A percentile compares a stretch with the other conserved stretches of the same genome.
Evolutionary conservation across 139 green algal species (phyloP).

Genomic region (Tetraselmis striata): DNA sequence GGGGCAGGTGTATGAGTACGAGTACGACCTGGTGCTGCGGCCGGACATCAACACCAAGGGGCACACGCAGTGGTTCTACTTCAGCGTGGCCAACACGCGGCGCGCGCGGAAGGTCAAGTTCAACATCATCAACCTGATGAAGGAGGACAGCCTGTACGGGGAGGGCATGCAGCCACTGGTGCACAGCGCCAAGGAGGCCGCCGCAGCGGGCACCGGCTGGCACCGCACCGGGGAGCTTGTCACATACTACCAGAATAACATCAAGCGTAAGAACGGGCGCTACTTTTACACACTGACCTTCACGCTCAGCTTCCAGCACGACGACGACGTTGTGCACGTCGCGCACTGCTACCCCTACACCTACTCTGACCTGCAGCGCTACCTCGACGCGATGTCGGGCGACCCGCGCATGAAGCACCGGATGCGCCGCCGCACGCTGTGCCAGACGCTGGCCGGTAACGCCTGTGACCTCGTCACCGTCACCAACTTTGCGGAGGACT

Average conservation of each 20-base stretch:
- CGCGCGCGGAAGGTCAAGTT: slow-evolving; percentile 48
- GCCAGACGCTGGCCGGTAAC: slow-evolving; percentile 55
- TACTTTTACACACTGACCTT: slow-evolving; percentile 57
- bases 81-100: slow-evolving; percentile 42
- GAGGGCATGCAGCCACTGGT: slow-evolving; percentile 50
- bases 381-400: slow-evolving; percentile 20
- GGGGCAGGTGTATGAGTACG: slow-evolving; percentile 26
- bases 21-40: slow-evolving; percentile 33
- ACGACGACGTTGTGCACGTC: slow-evolving; percentile 47
- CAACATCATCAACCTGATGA: slow-evolving; percentile 69
- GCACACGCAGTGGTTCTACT: slow-evolving; percentile 70
- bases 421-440: slow-evolving; percentile 33
- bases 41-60: slow-evolving; percentile 28
- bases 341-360: slow-evolving; percentile 66
- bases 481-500: slow-evolving; percentile 26
- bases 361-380: slow-evolving; percentile 57
- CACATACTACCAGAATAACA: slow-evolving; percentile 26
- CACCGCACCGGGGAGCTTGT: neutral
- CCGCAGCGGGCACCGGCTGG: slow-evolving; percentile 3
- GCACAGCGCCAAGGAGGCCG: slow-evolving; percentile 18
- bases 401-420: slow-evolving; percentile 10
- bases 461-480: slow-evolving; percentile 57
- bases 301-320: slow-evolving; percentile 25
- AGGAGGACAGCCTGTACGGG: slow-evolving; percentile 58
- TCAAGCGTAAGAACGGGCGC: slow-evolving; percentile 18